Conservation (phyloP, 768 basidiomycete genomes). For the Krasilnikovozyma curviuscula region DNA sequence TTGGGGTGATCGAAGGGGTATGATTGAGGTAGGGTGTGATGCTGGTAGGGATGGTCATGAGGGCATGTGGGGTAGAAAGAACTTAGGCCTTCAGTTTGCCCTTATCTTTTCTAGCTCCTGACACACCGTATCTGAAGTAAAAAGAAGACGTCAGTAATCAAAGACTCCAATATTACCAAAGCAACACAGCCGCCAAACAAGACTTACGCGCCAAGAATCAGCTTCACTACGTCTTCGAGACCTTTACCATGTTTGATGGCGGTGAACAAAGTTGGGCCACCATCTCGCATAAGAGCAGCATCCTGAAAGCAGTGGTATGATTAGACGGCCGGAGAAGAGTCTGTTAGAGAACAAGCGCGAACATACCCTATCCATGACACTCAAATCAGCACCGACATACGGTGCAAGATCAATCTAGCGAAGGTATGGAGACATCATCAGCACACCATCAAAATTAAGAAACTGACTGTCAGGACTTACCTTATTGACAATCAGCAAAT, state of each 20-base stretch:
- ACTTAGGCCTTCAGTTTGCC: too few species aligned
- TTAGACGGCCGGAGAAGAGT: not conserved
- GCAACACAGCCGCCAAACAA: too few species aligned
- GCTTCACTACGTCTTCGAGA: conserved; percentile 57
- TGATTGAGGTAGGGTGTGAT: too few species aligned
- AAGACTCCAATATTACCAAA: too few species aligned
- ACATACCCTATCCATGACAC: conserved; percentile 65
- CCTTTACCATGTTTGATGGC: conserved; percentile 61
- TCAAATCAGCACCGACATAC: conserved; percentile 76
- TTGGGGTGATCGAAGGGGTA: too few species aligned
- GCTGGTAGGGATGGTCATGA: too few species aligned
- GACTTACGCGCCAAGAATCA: conserved; percentile 71
- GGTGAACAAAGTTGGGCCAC: conserved; percentile 80
- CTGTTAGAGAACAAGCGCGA: not conserved
- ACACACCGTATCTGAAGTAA: too few species aligned
- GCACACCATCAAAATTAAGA: not conserved
- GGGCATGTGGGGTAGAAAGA: too few species aligned
- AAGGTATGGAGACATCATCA: not conserved
- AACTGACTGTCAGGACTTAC: conserved; percentile 26
- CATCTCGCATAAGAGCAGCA: conserved; percentile 77
- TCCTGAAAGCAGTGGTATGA: not conserved
- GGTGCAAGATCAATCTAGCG: conserved; percentile 75
- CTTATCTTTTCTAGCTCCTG: too few species aligned
- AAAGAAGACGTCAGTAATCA: too few species aligned
- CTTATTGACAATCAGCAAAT: conserved; percentile 89